phyloP scores from a whole-genome alignment of 148 eudicot genomes.

The Rhododendron simsii region DNA sequence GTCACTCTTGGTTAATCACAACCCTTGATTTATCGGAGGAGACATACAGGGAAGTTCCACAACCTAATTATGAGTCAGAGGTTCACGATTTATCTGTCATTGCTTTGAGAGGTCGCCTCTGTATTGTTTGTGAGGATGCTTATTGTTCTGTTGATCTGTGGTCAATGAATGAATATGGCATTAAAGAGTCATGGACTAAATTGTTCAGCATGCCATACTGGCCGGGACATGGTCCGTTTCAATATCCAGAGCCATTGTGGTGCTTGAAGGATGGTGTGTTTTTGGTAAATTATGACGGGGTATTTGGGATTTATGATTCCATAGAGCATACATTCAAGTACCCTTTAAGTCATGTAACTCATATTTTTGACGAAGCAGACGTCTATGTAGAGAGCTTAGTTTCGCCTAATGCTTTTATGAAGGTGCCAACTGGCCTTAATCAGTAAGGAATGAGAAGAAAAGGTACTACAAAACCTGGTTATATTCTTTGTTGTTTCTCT shows the following conservation, averaged over 20 bases:
- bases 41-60: conserved; percentile 2
- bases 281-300: not conserved
- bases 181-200: conserved; percentile 3
- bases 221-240: not conserved
- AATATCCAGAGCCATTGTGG: not conserved
- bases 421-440: not conserved
- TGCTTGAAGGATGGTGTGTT: not conserved
- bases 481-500: not conserved
- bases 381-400: conserved; percentile 1
- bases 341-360: not conserved
- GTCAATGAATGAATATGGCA: conserved; percentile 5
- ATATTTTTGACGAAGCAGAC: not conserved
- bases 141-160: not conserved
- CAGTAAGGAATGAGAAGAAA: not conserved
- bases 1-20: not conserved
- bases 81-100: not conserved
- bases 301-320: not conserved
- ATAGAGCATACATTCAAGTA: not conserved
- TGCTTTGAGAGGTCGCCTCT: not conserved
- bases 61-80: not conserved
- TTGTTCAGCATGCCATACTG: not conserved
- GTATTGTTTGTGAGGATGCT: not conserved
- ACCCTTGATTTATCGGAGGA: conserved; percentile 2
- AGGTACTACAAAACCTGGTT: not conserved
- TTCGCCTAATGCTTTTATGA: conserved; percentile 1